Base-by-base conservation (phyloP, 2,329 filamentous ascomycete species). In the Hymenoscyphus fructigenus region DNA sequence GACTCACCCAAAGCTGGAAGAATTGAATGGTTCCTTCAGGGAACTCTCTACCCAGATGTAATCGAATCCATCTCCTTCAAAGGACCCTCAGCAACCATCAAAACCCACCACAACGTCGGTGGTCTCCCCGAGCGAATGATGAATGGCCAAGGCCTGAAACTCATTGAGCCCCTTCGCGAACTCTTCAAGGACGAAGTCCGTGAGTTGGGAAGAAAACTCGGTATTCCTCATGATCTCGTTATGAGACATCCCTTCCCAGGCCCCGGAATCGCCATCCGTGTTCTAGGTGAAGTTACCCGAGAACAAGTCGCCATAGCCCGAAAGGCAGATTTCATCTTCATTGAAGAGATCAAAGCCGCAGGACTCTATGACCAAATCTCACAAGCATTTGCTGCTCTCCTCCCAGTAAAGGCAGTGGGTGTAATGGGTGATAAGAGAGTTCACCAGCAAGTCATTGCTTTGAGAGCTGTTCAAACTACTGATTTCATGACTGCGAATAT, bases 111-210 rank as follows among this genome's bases (percentile, higher is more conserved):
- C 81, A 88, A 73, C 62, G 89, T 91, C 36, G 90, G 90, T 59
- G 89, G 89, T 67, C 82, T 92, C 1, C 86, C 88, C 15, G 72
- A 82, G 70, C 80, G 82, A 44, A 83, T 84, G 81, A 82, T 80
- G 70, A 77, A 82, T 15, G 81, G 81, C 47, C 76, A 78, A 70
- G 77, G 78, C 7, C 68, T 91, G 57, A 88, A 90, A 78, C 82
- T 92, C 41, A 91, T 95, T 67, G 91, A 96, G 79, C 91, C 91
- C 1, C 85, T 95, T 0, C 83, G 90, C 55, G 88, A 91, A 74
- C 81, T 95, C 34, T 94, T 93, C 84, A 95, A 95, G 77, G 91
- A 95, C 71, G 91, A 95, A 79, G 91, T 92, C 29, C 84, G 90
- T 65, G 79, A 83, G 68, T 79, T 93, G 3, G 91, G 91, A 38